These are phyloP conservation scores for Rhexocercosporidium sp. DNA, from an alignment of 2,329 filamentous ascomycete genomes.

Conservation along the genomic window DNA sequence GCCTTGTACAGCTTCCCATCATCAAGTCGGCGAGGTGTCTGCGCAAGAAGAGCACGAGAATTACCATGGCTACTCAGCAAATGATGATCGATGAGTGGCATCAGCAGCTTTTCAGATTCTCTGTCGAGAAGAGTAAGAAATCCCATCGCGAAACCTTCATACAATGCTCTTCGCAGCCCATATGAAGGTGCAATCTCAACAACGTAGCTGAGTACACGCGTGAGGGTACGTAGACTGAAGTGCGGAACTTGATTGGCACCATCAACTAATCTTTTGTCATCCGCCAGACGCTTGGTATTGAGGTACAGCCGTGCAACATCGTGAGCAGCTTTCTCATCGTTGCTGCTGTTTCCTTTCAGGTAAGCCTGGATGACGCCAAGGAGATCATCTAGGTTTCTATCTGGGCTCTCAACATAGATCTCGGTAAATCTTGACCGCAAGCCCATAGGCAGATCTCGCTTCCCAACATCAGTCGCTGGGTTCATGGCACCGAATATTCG, in stretches of 20 bases:
- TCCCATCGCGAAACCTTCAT: slow-evolving; percentile 97
- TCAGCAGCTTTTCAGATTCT: slow-evolving; percentile 78
- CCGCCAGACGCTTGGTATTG: slow-evolving; percentile 80
- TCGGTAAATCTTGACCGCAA: slow-evolving; percentile 94
- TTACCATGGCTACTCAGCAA: slow-evolving; percentile 75
- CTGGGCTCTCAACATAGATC: slow-evolving; percentile 90
- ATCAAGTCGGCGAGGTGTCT: slow-evolving; percentile 76
- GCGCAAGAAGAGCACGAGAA: slow-evolving; percentile 74
- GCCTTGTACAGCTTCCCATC: slow-evolving; percentile 81
- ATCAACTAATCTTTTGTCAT: slow-evolving; percentile 86
- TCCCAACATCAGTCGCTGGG: slow-evolving; percentile 95
- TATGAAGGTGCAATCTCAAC: slow-evolving; percentile 84
- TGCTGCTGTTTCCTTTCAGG: slow-evolving; percentile 72
- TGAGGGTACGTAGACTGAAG: slow-evolving; percentile 94
- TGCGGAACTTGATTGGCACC: slow-evolving; percentile 95
- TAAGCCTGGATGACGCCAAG: slow-evolving; percentile 89
- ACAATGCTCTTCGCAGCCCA: slow-evolving; percentile 82
- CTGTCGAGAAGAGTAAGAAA: slow-evolving; percentile 89
- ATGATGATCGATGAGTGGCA: slow-evolving; percentile 80
- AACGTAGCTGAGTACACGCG: slow-evolving; percentile 87
- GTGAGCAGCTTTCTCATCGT: slow-evolving; percentile 74
- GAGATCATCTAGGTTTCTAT: slow-evolving; percentile 84
- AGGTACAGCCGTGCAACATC: slow-evolving; percentile 89
- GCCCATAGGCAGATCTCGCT: slow-evolving; percentile 88
- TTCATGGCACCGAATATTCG: slow-evolving; percentile 99